phyloP scores from a whole-genome alignment of 2,329 filamentous ascomycete species.

The Blastomyces silverae region DNA sequence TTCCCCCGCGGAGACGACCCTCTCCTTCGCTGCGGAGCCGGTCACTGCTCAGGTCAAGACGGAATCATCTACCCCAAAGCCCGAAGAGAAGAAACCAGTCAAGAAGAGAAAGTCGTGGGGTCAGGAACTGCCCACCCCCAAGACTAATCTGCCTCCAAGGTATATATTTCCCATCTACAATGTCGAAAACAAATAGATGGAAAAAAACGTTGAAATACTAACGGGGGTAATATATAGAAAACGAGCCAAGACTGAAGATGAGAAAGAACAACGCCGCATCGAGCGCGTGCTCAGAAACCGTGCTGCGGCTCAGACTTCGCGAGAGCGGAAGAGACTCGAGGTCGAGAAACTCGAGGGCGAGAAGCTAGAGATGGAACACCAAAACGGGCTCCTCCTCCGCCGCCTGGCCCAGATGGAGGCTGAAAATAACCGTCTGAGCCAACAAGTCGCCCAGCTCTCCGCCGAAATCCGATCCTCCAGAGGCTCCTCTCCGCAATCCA shows the following conservation, averaged over 20 bases:
- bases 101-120: conserved; percentile 99
- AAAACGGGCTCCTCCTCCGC: conserved; percentile 64
- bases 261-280: conserved; percentile 96
- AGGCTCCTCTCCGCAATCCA: conserved; percentile 34
- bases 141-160: conserved; percentile 91
- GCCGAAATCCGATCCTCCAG: conserved; percentile 41
- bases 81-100: conserved; percentile 60
- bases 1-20: conserved; percentile 32
- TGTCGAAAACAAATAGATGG: too few species aligned
- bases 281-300: conserved; percentile 96
- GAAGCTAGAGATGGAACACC: conserved; percentile 59
- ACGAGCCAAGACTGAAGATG: conserved; percentile 96
- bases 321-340: conserved; percentile 84
- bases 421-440: conserved; percentile 46
- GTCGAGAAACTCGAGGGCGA: conserved; percentile 72
- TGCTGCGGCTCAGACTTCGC: conserved; percentile 89
- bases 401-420: conserved; percentile 55
- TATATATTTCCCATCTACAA: too few species aligned
- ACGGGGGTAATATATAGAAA: conserved; percentile 51
- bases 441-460: conserved; percentile 47
- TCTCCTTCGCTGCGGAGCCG: conserved; percentile 35
- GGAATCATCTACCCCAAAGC: conserved; percentile 19
- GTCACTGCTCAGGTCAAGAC: not conserved
- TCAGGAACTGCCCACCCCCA: conserved; percentile 90
- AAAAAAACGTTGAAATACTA: too few species aligned